Base-by-base conservation (phyloP, 495 filamentous ascomycete genomes). In the Trichoderma parareesei region DNA sequence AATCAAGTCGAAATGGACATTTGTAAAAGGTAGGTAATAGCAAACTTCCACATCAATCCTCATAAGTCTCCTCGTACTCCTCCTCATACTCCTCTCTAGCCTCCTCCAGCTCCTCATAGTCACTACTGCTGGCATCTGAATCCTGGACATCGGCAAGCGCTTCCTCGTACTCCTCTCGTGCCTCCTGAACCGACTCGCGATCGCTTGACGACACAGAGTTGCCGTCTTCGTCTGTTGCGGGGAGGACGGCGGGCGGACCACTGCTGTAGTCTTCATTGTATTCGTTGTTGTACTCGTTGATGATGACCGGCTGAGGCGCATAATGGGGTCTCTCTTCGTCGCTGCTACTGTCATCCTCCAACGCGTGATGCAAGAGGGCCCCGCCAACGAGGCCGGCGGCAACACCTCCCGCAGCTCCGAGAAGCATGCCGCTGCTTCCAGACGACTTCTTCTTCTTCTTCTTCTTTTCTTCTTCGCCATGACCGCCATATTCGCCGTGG, bases 361-460 rank as follows among this genome's bases (percentile, higher is more conserved):
- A 68, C 35, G 82, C 83, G 67, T 86, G 76, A 20, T 77, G 81
- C 46, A 87, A 67, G 18, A 86, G 65, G 2, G 83, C 86, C 33
- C 85, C 85, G 18, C 77, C 85, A 59, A 82, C 71, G 49, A 78
- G 79, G 63, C 85, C 86, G 5, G 82, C 76, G 1, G 82, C 86
- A 53, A 85, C 67, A 61, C 83, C 86, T 43, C 78, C 82, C 2
- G 79, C 82, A 16, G 78, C 84, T 33, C 75, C 80, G 43, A 78
- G 57, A 42, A 85, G 44, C 62, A 82, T 73, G 62, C 78, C 78
- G 49, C 77, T 76, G 9, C 73, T 68, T 37, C 66, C 65, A 18
- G 68, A 66, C 57, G 74, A 77, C 71, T 81, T 78, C 66, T 80
- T 75, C 70, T 84, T 76, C 63, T 77, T 65, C 71, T 81, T 78